phyloP scores from a whole-genome alignment of 1,139 yeast genomes.

The Wickerhamiella infanticola region DNA sequence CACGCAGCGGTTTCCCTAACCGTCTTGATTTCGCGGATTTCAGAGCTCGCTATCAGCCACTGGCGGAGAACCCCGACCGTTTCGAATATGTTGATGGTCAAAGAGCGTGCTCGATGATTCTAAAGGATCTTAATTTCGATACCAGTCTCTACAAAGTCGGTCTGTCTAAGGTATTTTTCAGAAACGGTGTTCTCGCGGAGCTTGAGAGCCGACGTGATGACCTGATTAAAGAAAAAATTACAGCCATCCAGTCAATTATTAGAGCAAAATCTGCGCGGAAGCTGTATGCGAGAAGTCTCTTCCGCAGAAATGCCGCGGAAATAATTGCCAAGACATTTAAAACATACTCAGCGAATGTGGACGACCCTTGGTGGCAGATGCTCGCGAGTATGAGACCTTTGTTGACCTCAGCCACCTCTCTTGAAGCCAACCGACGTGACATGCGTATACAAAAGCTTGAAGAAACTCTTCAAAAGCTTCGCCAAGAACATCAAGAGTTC shows the following conservation, averaged over 20 bases:
- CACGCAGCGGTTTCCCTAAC: slow-evolving; percentile 94
- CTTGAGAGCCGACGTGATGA: slow-evolving; percentile 68
- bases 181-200: slow-evolving; percentile 90
- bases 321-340: slow-evolving; percentile 49
- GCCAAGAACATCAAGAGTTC: slow-evolving; percentile 22
- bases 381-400: slow-evolving; percentile 63
- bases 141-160: slow-evolving; percentile 60
- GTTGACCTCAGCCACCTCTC: slow-evolving; percentile 21
- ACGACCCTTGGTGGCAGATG: slow-evolving; percentile 71
- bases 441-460: slow-evolving; percentile 46
- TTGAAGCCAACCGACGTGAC: slow-evolving; percentile 26
- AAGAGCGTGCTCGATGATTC: slow-evolving; percentile 53
- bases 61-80: slow-evolving; percentile 22
- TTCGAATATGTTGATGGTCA: slow-evolving; percentile 29
- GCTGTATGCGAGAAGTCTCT: slow-evolving; percentile 35
- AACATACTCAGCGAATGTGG: slow-evolving; percentile 35
- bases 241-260: slow-evolving; percentile 49
- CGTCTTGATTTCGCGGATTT: slow-evolving; percentile 75
- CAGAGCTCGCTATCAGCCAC: slow-evolving; percentile 52
- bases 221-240: slow-evolving; percentile 40
- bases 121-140: slow-evolving; percentile 47
- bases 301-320: slow-evolving; percentile 55
- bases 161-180: slow-evolving; percentile 79
- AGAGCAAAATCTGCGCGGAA: slow-evolving; percentile 50
- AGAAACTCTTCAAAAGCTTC: slow-evolving; percentile 22